phyloP scores from a whole-genome alignment of 108 stramenopile species.

The Skeletonema tropicum region DNA sequence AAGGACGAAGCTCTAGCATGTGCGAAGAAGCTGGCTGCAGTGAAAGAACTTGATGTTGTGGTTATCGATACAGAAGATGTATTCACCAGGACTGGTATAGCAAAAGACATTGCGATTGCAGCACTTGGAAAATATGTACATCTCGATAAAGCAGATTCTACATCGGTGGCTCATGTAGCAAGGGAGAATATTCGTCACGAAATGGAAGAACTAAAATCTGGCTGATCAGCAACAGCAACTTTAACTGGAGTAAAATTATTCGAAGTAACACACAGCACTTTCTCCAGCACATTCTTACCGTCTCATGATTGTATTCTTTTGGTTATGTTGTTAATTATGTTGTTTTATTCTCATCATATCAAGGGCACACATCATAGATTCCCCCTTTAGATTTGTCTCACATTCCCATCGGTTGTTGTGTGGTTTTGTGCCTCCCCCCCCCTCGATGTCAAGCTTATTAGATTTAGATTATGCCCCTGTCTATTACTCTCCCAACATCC shows the following conservation, averaged over 20 bases:
- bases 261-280: too few relatives aligned
- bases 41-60: conserved; percentile 62
- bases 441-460: not conserved
- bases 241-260: too few relatives aligned
- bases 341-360: too few relatives aligned
- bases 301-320: not conserved
- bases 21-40: conserved; percentile 49
- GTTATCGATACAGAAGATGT: conserved; percentile 73
- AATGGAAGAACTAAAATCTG: not conserved
- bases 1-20: conserved; percentile 72
- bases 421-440: not conserved
- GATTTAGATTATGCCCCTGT: not conserved
- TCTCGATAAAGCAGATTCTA: conserved; percentile 32
- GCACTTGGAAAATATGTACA: conserved; percentile 56
- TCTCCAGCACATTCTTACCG: too few relatives aligned
- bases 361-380: not conserved
- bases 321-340: not conserved
- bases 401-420: not conserved
- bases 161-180: conserved; percentile 18
- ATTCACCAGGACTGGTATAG: conserved; percentile 74
- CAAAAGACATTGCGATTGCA: conserved; percentile 68
- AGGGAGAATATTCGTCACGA: conserved; percentile 19
- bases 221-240: not conserved
- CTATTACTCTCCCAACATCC: conserved; percentile 21
- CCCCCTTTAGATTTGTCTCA: not conserved